Evolutionary conservation across 139 green algal species (phyloP).

Genomic region (Chlorella sp.): DNA sequence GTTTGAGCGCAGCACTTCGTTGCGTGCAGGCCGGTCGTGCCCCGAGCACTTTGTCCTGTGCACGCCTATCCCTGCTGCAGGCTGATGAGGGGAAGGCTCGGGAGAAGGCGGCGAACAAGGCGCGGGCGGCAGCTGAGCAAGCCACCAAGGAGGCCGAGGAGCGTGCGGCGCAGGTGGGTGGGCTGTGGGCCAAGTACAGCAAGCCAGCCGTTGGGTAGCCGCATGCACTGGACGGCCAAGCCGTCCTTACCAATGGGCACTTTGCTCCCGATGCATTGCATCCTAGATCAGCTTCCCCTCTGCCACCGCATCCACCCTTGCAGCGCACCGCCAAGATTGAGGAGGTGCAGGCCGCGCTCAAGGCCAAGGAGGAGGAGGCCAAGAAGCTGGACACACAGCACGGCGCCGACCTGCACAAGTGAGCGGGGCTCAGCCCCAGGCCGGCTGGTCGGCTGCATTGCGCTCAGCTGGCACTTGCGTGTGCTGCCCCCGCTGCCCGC

Average conservation of each 20-base stretch:
- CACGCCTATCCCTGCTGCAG: neutral
- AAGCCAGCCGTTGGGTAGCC: too few relatives aligned
- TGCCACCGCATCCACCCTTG: neutral
- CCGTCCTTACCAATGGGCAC: too few relatives aligned
- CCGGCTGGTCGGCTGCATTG: too few relatives aligned
- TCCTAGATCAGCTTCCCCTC: neutral
- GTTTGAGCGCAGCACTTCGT: too few relatives aligned
- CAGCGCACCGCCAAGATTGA: constrained; percentile 7
- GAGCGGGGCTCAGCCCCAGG: neutral
- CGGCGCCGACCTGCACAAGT: constrained; percentile 23
- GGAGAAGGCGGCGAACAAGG: neutral
- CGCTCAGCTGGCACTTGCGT: too few relatives aligned
- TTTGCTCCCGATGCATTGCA: neutral
- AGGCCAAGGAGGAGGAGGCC: neutral
- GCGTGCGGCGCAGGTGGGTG: neutral
- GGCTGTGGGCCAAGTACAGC: too few relatives aligned
- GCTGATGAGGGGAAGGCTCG: neutral
- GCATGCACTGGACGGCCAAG: too few relatives aligned
- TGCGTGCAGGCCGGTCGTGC: too few relatives aligned
- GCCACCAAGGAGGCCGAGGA: constrained; percentile 6
- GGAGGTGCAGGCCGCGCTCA: neutral
- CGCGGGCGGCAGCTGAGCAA: neutral
- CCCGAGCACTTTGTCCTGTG: too few relatives aligned
- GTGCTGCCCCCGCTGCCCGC: neutral
- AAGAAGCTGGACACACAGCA: constrained; percentile 29